Conservation (phyloP, 148 eudicot species). For the Pouteria glomerata region DNA sequence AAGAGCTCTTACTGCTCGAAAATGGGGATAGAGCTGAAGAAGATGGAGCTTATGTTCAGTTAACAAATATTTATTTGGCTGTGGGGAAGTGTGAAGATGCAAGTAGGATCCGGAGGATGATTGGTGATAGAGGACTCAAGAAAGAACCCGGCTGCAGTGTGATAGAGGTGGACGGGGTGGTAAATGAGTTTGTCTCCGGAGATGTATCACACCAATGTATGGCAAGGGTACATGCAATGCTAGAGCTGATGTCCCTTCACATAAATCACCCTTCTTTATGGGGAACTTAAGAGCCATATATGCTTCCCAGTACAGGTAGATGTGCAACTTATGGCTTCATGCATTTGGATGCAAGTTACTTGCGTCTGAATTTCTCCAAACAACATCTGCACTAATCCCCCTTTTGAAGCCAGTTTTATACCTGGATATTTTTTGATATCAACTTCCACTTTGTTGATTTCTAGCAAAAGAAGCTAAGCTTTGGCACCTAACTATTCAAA, state of each 20-base stretch:
- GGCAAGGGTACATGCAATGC: slow-evolving; percentile 13
- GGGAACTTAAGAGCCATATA: too few relatives aligned
- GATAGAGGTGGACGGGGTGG: slow-evolving; percentile 18
- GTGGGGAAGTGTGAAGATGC: slow-evolving; percentile 21
- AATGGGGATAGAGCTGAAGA: slow-evolving; percentile 2
- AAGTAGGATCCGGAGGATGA: slow-evolving; percentile 20
- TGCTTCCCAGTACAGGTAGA: too few relatives aligned
- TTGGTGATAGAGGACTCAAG: slow-evolving; percentile 23
- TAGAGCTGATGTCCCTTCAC: slow-evolving; percentile 13
- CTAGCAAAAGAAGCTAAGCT: too few relatives aligned
- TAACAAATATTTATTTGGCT: slow-evolving; percentile 30
- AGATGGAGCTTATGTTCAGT: slow-evolving; percentile 15
- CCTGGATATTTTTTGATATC: too few relatives aligned
- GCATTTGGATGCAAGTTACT: too few relatives aligned
- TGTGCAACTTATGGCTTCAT: too few relatives aligned
- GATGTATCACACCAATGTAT: background rate
- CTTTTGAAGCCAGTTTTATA: too few relatives aligned
- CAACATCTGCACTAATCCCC: too few relatives aligned
- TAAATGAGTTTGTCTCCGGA: slow-evolving; percentile 26
- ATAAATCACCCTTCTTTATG: slow-evolving; percentile 1
- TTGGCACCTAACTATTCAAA: too few relatives aligned
- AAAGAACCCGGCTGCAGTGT: slow-evolving; percentile 23
- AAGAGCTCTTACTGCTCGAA: slow-evolving; percentile 17
- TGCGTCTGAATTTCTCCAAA: too few relatives aligned
- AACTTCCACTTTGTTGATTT: too few relatives aligned